These are phyloP conservation scores for Lactarius indigo DNA, from an alignment of 768 basidiomycete species.

Conservation along the genomic window DNA sequence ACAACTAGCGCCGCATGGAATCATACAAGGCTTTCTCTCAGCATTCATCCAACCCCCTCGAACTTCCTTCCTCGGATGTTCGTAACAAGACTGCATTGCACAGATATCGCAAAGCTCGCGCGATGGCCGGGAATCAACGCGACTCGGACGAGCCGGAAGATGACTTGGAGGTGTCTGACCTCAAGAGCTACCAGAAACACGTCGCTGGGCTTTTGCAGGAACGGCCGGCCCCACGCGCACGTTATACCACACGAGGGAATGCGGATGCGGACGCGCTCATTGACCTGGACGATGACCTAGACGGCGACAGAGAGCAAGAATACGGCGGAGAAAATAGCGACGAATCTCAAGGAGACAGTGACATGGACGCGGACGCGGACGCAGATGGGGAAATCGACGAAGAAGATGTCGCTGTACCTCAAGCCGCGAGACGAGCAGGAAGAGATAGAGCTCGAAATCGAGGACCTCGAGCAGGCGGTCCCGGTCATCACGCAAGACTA, in stretches of 20 bases:
- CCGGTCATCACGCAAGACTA: conserved; percentile 68
- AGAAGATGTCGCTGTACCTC: conserved; percentile 51
- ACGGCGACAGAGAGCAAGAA: conserved; percentile 44
- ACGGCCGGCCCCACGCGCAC: conserved; percentile 13
- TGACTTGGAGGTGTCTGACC: conserved; percentile 37
- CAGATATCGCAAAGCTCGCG: conserved; percentile 37
- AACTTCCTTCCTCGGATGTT: conserved; percentile 58
- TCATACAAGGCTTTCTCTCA: conserved; percentile 49
- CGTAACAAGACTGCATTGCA: conserved; percentile 46
- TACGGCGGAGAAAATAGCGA: conserved; percentile 28
- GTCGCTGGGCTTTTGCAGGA: conserved; percentile 43
- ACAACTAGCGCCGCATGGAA: conserved; percentile 32
- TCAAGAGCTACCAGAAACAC: conserved; percentile 50
- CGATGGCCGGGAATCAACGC: conserved; percentile 30
- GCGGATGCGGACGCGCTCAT: conserved; percentile 31
- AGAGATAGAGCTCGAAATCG: conserved; percentile 76
- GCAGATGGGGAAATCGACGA: conserved; percentile 51
- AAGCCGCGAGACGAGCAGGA: conserved; percentile 64
- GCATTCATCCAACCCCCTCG: conserved; percentile 73
- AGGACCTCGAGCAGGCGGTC: conserved; percentile 60
- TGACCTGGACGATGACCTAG: conserved; percentile 50
- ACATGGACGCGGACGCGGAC: conserved; percentile 31
- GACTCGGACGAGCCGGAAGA: conserved; percentile 52
- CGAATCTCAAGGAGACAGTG: conserved; percentile 32
- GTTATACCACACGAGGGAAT: conserved; percentile 9